Evolutionary conservation across 495 filamentous ascomycete species (phyloP).

Genomic region (Aspergillus homomorphus): DNA sequence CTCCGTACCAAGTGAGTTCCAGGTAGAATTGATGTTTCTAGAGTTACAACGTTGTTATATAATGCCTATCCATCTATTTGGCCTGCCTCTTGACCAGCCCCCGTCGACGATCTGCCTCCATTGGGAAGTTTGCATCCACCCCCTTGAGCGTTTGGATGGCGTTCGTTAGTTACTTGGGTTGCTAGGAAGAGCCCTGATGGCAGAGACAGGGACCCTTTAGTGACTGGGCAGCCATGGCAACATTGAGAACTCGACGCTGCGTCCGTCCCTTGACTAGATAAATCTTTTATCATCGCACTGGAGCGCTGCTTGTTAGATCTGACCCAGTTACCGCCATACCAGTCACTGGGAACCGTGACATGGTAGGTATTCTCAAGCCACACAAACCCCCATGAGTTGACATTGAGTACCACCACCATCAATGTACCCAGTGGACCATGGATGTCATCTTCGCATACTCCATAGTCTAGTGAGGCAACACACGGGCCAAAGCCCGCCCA

Average conservation of each 20-base stretch:
- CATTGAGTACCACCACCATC: background rate
- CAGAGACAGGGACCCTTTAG: background rate
- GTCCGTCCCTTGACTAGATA: too few relatives aligned
- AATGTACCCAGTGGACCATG: background rate
- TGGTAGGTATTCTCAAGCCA: too few relatives aligned
- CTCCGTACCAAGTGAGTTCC: background rate
- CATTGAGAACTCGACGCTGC: too few relatives aligned
- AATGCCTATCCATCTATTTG: conserved; percentile 10
- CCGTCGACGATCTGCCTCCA: conserved; percentile 5
- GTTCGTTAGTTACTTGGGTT: background rate
- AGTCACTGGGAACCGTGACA: too few relatives aligned
- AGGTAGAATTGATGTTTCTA: background rate
- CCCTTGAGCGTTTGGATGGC: conserved; percentile 2
- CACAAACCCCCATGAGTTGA: background rate
- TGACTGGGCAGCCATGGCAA: too few relatives aligned
- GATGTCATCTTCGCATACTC: background rate
- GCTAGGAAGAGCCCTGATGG: background rate
- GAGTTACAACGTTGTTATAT: background rate
- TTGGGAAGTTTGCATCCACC: background rate
- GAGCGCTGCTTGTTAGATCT: too few relatives aligned
- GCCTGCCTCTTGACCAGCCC: conserved; percentile 14
- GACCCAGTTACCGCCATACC: too few relatives aligned
- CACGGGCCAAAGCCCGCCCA: background rate
- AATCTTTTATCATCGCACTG: too few relatives aligned
- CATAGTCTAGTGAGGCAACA: background rate